These are phyloP conservation scores for Phytophthora lateralis DNA, from an alignment of 352 stramenopile species.

Conservation along the genomic window DNA sequence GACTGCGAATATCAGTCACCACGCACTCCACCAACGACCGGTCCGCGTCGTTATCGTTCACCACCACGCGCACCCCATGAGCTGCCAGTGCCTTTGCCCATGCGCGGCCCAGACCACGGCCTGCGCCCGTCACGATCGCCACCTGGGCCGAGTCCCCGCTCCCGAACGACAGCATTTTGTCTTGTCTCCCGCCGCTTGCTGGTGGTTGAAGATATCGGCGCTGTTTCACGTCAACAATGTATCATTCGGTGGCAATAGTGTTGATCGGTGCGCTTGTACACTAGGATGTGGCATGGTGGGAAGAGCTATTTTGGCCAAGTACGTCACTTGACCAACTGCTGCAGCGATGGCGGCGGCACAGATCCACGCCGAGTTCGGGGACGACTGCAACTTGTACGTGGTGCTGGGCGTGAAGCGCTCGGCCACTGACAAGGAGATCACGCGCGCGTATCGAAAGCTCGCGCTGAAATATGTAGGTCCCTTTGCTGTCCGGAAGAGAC, in stretches of 20 bases:
- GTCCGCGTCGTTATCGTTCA: conserved; percentile 73
- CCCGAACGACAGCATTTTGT: conserved; percentile 49
- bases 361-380: conserved; percentile 65
- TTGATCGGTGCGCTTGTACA: neutral
- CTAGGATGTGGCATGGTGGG: neutral
- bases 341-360: conserved; percentile 40
- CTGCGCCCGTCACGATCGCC: conserved; percentile 67
- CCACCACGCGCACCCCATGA: conserved; percentile 58
- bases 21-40: conserved; percentile 48
- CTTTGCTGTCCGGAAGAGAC: conserved; percentile 4
- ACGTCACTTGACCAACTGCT: conserved; percentile 8
- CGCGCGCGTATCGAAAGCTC: conserved; percentile 66
- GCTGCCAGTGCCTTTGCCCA: conserved; percentile 55
- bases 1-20: conserved; percentile 41
- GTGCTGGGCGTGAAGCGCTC: conserved; percentile 65
- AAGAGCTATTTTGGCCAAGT: conserved; percentile 20
- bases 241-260: conserved; percentile 7
- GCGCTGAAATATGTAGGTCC: conserved; percentile 70
- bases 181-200: neutral
- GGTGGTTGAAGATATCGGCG: conserved; percentile 36
- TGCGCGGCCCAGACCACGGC: conserved; percentile 50
- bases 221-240: conserved; percentile 19
- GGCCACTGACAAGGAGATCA: conserved; percentile 76
- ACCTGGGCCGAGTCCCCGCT: conserved; percentile 54
- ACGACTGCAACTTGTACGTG: conserved; percentile 78